Base-by-base conservation (phyloP, 108 stramenopile genomes). In the Cyclotella kingstonii region DNA sequence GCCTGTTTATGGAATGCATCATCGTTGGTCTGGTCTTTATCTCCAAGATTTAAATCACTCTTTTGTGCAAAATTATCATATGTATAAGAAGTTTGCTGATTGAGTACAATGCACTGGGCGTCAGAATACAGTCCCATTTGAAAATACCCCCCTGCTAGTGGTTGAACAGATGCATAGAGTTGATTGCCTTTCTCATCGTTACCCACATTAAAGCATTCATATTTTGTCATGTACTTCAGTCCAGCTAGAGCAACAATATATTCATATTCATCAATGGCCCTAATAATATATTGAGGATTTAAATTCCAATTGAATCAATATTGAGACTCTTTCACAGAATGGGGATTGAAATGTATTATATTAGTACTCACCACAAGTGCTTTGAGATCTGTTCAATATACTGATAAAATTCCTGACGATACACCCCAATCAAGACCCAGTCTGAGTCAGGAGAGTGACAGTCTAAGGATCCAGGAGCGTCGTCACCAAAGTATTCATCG, bases 371-470 rank as follows among this genome's bases (percentile, higher is more conserved):
- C 90, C 91, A 93, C 57, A 93, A 66, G 67, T 93, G 91, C 63
- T 93, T 93, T 14, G 87, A 89, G 58, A 93, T 89, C 70, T 93
- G 91, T 70, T 93, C 91, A 66, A 89, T 84, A 68, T 66, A 93
- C 58, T 93, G 91, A 71, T 93, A 93, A 45, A 87, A 85, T 54
- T 93, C 91, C 63, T 93, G 87, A 12, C 87, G 79, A 77, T 89
- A 93, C n/a, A 89, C 84, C 11, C 91, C 91, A 29, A 92, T 43
- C 45, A 92, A 73, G 41, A 80, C 34, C 91, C 91, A 92, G 21
- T 80, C 62, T 15, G 85, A 79, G 31, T 84, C 82, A 12, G 85
- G 85, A n/a, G 69, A 74, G 69, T 89, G 87, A 61, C 91, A 93
- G 63, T 89, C 87, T 45, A 92, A 47, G 4, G 52, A 44, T 4